phyloP scores from a whole-genome alignment of 2,329 filamentous ascomycete species.

The Hymenotorrendiella dingleyae region DNA sequence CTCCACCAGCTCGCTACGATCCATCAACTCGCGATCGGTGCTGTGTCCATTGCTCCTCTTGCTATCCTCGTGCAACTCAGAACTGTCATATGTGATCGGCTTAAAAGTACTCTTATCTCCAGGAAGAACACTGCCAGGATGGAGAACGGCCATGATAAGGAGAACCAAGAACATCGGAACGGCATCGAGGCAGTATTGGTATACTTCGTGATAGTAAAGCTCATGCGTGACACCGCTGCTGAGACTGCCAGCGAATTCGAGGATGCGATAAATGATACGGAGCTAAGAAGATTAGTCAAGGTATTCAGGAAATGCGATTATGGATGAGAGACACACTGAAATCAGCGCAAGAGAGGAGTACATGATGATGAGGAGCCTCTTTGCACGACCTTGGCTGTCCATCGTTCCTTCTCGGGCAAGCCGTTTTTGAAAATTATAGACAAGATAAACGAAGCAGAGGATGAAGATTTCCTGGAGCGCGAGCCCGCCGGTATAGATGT shows the following conservation, averaged over 20 bases:
- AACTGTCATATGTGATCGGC: not conserved
- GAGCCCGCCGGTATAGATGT: slow-evolving; percentile 11
- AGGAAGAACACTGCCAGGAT: slow-evolving; percentile 42
- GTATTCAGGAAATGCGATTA: not conserved
- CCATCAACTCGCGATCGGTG: too few species aligned
- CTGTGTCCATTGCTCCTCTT: too few species aligned
- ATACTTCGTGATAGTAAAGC: slow-evolving; percentile 46
- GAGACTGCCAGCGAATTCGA: slow-evolving; percentile 47
- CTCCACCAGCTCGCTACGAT: too few species aligned
- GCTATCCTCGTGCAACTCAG: too few species aligned
- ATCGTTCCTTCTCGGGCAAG: not conserved
- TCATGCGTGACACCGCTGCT: slow-evolving; percentile 33
- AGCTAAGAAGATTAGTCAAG: slow-evolving; percentile 15
- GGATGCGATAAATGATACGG: slow-evolving; percentile 55
- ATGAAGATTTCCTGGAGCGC: slow-evolving; percentile 13
- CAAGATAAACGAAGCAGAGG: slow-evolving; percentile 6
- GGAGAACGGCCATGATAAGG: slow-evolving; percentile 37
- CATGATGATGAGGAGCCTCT: slow-evolving; percentile 5
- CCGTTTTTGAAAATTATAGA: slow-evolving; percentile 4
- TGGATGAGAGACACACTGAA: slow-evolving; percentile 4
- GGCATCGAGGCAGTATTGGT: slow-evolving; percentile 46
- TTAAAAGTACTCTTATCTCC: slow-evolving; percentile 29
- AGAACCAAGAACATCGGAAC: slow-evolving; percentile 48
- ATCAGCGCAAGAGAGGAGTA: slow-evolving; percentile 5
- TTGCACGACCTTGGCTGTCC: slow-evolving; percentile 1